Evolutionary conservation across 1,284 basidiomycete genomes (phyloP).

Genomic region (Agaricales sp.): DNA sequence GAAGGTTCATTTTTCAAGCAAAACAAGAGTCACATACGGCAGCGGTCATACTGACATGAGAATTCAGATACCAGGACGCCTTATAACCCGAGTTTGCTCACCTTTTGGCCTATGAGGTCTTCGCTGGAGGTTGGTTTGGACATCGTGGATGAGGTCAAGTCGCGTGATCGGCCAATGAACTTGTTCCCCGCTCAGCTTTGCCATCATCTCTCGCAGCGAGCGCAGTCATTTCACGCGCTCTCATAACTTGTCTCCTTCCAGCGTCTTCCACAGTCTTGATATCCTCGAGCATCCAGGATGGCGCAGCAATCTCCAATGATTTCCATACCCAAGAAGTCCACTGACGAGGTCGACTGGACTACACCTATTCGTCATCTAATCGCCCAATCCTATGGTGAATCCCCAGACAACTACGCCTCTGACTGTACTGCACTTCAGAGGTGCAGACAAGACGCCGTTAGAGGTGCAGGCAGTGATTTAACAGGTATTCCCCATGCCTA

Average conservation of each 20-base stretch:
- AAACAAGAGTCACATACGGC: constrained; percentile 48
- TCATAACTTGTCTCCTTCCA: background rate
- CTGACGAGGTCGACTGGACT: constrained; percentile 89
- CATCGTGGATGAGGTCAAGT: constrained; percentile 24
- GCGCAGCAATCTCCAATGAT: constrained; percentile 75
- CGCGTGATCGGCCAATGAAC: constrained; percentile 2
- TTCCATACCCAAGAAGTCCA: constrained; percentile 68
- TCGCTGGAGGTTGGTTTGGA: constrained; percentile 70
- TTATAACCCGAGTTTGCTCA: constrained; percentile 21
- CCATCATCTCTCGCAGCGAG: background rate
- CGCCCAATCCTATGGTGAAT: constrained; percentile 89
- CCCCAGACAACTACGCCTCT: constrained; percentile 76
- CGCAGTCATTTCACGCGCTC: background rate
- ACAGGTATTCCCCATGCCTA: constrained; percentile 51
- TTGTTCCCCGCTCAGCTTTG: background rate
- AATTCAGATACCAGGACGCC: constrained; percentile 4
- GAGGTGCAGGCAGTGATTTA: constrained; percentile 88
- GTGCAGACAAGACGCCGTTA: constrained; percentile 90
- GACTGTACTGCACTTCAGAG: constrained; percentile 82
- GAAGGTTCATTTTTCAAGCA: constrained; percentile 3
- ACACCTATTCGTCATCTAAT: constrained; percentile 81
- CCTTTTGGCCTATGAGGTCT: constrained; percentile 81
- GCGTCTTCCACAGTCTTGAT: background rate
- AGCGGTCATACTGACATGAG: constrained; percentile 74
- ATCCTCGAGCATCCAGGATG: constrained; percentile 28